These are phyloP conservation scores for Yarrowia keelungensis DNA, from an alignment of 805 yeast genomes.

Conservation along the genomic window DNA sequence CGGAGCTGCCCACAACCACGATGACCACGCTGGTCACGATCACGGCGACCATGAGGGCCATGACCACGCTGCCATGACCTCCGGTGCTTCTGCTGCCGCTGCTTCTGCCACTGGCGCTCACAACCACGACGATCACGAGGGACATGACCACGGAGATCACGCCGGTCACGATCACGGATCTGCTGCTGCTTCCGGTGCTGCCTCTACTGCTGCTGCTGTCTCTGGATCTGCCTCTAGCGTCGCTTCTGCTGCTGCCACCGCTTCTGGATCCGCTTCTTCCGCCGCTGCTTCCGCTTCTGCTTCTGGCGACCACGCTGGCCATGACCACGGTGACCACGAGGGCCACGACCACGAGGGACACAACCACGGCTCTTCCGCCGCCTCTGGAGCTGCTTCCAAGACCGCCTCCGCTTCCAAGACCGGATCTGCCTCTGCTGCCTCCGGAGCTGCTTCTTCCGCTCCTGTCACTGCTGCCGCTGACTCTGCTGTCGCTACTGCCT, in stretches of 20 bases:
- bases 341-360: slow-evolving; percentile 21
- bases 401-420: neutral
- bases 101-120: neutral
- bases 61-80: neutral
- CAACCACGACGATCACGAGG: neutral
- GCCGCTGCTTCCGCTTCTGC: slow-evolving; percentile 26
- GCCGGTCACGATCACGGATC: neutral
- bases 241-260: neutral
- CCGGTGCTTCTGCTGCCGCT: no score
- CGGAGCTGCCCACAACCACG: neutral
- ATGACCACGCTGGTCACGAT: neutral
- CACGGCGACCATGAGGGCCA: neutral
- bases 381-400: neutral
- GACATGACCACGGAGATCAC: neutral
- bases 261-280: neutral
- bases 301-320: slow-evolving; percentile 5
- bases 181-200: slow-evolving; percentile 21
- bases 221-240: slow-evolving; percentile 14
- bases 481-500: slow-evolving; percentile 8
- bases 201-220: slow-evolving; percentile 5
- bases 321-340: slow-evolving; percentile 6
- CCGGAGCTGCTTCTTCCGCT: slow-evolving; percentile 5
- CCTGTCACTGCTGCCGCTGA: neutral
- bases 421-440: neutral
- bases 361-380: slow-evolving; percentile 3